Evolutionary conservation across 129 eudicot genomes (phyloP), one percentile per base, ranked within the genome.

Genomic region (Silybum marianum): DNA sequence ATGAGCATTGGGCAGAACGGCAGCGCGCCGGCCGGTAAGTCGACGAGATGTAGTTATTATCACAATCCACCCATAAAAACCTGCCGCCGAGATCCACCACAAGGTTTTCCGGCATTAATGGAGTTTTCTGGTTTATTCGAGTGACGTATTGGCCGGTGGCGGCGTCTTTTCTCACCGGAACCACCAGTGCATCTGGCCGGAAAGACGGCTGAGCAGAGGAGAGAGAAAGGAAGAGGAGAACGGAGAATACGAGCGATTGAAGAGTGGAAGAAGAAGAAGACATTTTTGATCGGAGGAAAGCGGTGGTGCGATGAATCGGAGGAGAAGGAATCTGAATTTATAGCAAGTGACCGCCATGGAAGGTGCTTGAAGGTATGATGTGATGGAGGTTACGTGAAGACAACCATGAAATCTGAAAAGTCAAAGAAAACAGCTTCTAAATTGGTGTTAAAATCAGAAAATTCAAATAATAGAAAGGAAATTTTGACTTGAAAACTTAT

Each of bases 61-160:
- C 86, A 36, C 94, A 92, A 38, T 88, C 86, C 82, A 88, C 88
- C 97, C 94, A 92, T 28, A 90, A 68, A 77, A 72, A 84, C 63
- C 70, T 73, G 48, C 91, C 91, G 2, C 92, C 94, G 2, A 92
- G 94, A 77, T 92, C 89, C 3, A 92, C 80, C 72, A 77, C 88
- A 9, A 92, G 81, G 79, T 69, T 85, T 51, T 82, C 84, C 10
- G 85, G 72, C 34, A 86, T 86, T 12, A 81, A 83, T 0, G 98
- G 98, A 1, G 93, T 91, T 62, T 88, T 68, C 67, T 83, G 93
- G 81, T 81, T 71, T 71, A 93, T 81, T 0, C 23, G 69, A 46
- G 97, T 83, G 39, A 90, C 81, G 72, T 89, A 91, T 85, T 93
- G 98, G 79, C 10, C 76, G n/a, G 96, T 89, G 34, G 89, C 51